These are phyloP conservation scores for Neoascochyta sp. DNA, from an alignment of 2,329 filamentous ascomycete species.

Conservation along the genomic window DNA sequence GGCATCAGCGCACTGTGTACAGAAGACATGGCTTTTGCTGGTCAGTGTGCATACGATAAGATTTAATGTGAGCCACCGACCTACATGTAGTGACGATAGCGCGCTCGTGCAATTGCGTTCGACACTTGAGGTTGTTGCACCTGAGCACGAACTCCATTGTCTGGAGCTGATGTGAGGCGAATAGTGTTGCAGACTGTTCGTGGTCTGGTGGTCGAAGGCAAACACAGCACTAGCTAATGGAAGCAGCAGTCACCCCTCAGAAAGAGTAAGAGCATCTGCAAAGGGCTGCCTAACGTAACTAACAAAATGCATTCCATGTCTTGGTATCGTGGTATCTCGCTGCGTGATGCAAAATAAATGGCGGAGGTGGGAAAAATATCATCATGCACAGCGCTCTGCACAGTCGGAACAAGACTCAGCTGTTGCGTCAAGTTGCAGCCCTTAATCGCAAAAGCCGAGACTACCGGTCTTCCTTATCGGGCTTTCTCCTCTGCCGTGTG, in stretches of 20 bases:
- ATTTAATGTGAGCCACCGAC: conserved; percentile 44
- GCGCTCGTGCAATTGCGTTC: conserved; percentile 61
- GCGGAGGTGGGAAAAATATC: too few relatives aligned
- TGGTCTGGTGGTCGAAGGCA: too few relatives aligned
- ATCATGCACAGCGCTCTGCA: too few relatives aligned
- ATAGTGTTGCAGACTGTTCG: too few relatives aligned
- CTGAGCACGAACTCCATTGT: conserved; percentile 69
- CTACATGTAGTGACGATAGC: conserved; percentile 89
- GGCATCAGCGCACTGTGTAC: conserved; percentile 65
- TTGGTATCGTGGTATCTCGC: conserved; percentile 23
- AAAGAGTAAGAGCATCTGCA: too few relatives aligned
- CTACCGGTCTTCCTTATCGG: conserved; percentile 38
- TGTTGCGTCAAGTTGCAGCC: too few relatives aligned
- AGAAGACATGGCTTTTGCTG: conserved; percentile 70
- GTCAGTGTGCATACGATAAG: conserved; percentile 36
- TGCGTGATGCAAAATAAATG: conserved; percentile 15
- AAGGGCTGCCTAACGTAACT: too few relatives aligned
- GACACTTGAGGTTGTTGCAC: conserved; percentile 79
- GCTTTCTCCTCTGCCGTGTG: conserved; percentile 41
- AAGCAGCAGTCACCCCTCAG: too few relatives aligned
- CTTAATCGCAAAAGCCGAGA: conserved; percentile 1
- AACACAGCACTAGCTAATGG: too few relatives aligned
- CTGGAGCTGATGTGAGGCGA: conserved; percentile 1
- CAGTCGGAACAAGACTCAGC: too few relatives aligned
- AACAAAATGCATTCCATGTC: conserved; percentile 4